These are phyloP conservation scores for Ogataea hybrid DNA, from an alignment of 1,139 yeast species.

Conservation along the genomic window DNA sequence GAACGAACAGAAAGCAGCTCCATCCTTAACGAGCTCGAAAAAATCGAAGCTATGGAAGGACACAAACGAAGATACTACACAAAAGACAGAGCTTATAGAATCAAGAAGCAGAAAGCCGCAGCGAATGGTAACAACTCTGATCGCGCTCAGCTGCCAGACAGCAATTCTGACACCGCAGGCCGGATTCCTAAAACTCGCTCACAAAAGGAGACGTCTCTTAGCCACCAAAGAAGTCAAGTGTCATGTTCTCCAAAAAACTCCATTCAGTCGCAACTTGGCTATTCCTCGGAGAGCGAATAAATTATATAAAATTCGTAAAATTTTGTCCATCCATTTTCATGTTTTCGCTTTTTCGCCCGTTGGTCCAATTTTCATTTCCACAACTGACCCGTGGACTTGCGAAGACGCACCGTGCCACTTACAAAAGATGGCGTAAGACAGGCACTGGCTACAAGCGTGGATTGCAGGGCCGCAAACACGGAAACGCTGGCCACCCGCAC, in stretches of 20 bases:
- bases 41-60: background rate
- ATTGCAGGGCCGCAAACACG: constrained; percentile 86
- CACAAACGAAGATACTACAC: background rate
- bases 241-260: too few species aligned
- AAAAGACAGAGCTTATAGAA: background rate
- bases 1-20: background rate
- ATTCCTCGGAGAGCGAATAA: constrained; percentile 9
- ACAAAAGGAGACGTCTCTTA: too few species aligned
- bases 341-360: constrained; percentile 17
- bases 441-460: constrained; percentile 59
- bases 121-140: too few species aligned
- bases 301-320: background rate
- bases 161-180: too few species aligned
- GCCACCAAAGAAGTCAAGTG: too few species aligned
- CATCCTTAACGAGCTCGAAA: background rate
- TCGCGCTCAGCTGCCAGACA: too few species aligned
- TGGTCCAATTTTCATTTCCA: constrained; percentile 9
- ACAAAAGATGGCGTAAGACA: constrained; percentile 80
- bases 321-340: constrained; percentile 1
- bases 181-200: too few species aligned
- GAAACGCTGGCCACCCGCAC: constrained; percentile 84
- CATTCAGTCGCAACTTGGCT: constrained; percentile 4
- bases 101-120: background rate
- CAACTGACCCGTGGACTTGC: constrained; percentile 41
- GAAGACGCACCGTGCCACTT: constrained; percentile 75